Percentiles rank a stretch among this genome's conserved stretches.
These are phyloP conservation scores for Excoecaria agallocha DNA, from an alignment of 345 rosid species.

Conservation along the genomic window DNA sequence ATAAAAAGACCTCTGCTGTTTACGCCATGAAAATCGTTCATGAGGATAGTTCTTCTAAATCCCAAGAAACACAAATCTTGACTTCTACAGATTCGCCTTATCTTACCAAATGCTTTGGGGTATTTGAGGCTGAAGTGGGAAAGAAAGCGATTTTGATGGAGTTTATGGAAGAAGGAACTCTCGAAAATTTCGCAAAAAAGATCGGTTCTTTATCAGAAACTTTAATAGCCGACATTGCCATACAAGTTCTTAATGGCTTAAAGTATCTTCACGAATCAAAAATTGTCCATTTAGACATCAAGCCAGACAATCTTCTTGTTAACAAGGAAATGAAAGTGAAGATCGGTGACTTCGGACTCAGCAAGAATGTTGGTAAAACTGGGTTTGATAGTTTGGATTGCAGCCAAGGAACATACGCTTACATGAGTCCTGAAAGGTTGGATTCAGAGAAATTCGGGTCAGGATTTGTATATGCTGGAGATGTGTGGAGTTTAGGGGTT, in stretches of 20 bases:
- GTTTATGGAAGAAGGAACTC: conserved; percentile 22
- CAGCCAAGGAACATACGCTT: background rate
- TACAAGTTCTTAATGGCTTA: conserved; percentile 17
- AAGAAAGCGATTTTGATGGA: conserved; percentile 19
- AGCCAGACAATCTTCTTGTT: conserved; percentile 22
- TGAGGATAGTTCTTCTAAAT: background rate
- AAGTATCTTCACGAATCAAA: conserved; percentile 12
- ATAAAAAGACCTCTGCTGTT: background rate
- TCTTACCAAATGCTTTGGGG: background rate
- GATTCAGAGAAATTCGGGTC: conserved; percentile 7
- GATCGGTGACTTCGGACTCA: conserved; percentile 22
- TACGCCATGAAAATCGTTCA: conserved; percentile 11
- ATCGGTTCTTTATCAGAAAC: conserved; percentile 17
- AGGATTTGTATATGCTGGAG: conserved; percentile 8
- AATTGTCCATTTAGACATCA: conserved; percentile 19
- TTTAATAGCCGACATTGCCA: conserved; percentile 1
- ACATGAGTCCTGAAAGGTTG: conserved; percentile 27
- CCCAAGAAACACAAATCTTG: background rate
- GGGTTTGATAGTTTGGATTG: background rate
- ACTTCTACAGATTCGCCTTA: background rate
- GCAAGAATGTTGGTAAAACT: background rate
- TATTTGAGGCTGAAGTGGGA: conserved; percentile 5
- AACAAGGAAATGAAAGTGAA: conserved; percentile 12
- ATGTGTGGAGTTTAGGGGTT: conserved; percentile 24
- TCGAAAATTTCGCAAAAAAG: background rate